These are phyloP conservation scores for Monascus purpureus DNA, from an alignment of 495 filamentous ascomycete species.

Conservation along the genomic window DNA sequence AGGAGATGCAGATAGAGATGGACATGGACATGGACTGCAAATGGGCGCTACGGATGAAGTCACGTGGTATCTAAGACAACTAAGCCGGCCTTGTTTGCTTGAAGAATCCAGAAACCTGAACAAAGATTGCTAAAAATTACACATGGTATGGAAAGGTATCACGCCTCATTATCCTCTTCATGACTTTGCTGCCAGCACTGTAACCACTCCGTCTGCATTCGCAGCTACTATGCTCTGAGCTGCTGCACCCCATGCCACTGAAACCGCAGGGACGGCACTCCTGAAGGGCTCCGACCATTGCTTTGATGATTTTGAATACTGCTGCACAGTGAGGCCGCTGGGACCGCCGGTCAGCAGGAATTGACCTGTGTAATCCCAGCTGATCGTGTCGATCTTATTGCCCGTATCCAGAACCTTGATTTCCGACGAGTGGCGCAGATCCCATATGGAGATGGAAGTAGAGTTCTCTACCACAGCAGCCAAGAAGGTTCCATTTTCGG, in stretches of 20 bases:
- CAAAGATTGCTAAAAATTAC: no score
- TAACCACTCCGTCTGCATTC: constrained; percentile 59
- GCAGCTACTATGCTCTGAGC: constrained; percentile 64
- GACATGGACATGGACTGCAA: no score
- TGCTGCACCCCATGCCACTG: constrained; percentile 60
- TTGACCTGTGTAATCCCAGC: constrained; percentile 93
- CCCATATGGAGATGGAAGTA: constrained; percentile 70
- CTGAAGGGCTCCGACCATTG: constrained; percentile 78
- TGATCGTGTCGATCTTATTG: constrained; percentile 51
- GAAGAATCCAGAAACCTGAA: no score
- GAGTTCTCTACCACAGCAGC: constrained; percentile 61
- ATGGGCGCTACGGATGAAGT: no score
- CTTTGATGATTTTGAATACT: constrained; percentile 72
- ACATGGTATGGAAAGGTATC: no score
- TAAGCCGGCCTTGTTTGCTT: no score
- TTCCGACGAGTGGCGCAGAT: constrained; percentile 68
- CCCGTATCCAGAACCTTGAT: constrained; percentile 76
- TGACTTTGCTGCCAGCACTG: constrained; percentile 37
- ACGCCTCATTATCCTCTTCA: constrained; percentile 30
- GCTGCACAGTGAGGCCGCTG: constrained; percentile 70
- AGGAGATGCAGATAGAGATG: no score
- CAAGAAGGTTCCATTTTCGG: constrained; percentile 95
- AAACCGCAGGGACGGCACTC: constrained; percentile 56
- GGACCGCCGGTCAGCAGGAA: constrained; percentile 75
- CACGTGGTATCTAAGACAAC: no score